phyloP scores from a whole-genome alignment of 257 asterid genomes.

The Datura wrightii region DNA sequence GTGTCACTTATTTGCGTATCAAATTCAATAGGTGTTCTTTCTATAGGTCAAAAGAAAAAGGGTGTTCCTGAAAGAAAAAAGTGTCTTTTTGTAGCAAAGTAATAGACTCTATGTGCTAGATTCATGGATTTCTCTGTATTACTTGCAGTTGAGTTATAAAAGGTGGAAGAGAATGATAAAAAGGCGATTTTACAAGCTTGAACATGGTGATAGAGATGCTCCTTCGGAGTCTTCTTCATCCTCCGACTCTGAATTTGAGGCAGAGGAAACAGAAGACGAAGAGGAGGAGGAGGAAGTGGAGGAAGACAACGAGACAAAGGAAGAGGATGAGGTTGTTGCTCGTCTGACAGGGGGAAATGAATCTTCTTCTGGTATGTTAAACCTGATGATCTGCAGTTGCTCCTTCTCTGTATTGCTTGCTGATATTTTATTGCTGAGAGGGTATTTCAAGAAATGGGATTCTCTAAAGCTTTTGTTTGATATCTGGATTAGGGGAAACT shows the following conservation, averaged over 20 bases:
- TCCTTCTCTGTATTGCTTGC: background rate
- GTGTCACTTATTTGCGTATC: background rate
- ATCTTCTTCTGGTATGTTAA: constrained; percentile 25
- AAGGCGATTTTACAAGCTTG: constrained; percentile 78
- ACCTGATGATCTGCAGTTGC: constrained; percentile 21
- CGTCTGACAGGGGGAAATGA: constrained; percentile 21
- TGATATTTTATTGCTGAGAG: background rate
- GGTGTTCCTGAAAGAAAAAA: background rate
- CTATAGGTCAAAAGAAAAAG: constrained; percentile 10
- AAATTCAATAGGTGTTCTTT: constrained; percentile 11
- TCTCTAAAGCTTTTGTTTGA: constrained; percentile 11
- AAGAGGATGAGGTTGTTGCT: constrained; percentile 41
- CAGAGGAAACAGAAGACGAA: constrained; percentile 56
- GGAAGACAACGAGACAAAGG: constrained; percentile 29
- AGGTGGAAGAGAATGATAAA: constrained; percentile 64
- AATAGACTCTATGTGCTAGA: background rate
- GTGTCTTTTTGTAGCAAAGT: background rate
- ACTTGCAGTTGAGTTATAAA: constrained; percentile 50
- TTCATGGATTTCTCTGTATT: constrained; percentile 26
- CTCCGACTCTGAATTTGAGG: constrained; percentile 68
- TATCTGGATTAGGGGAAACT: background rate
- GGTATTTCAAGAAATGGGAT: constrained; percentile 1
- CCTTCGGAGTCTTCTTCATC: constrained; percentile 79
- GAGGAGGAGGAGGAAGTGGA: constrained; percentile 50
- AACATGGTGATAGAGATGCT: constrained; percentile 73